Evolutionary conservation across 139 green algal species (phyloP).

Genomic region (Chlamydomonas sp.): DNA sequence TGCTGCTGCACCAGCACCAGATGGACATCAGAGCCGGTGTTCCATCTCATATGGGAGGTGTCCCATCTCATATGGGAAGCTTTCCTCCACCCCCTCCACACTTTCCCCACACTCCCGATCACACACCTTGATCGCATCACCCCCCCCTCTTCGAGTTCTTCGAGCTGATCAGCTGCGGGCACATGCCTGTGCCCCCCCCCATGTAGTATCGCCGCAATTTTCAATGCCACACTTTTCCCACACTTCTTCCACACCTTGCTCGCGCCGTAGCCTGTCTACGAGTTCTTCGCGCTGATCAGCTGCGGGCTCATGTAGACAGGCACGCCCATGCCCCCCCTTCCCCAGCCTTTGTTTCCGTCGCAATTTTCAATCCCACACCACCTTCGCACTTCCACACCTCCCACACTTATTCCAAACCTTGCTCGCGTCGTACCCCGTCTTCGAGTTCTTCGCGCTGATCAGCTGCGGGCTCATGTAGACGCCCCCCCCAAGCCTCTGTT

Average conservation of each 20-base stretch:
- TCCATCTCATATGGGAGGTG: too few species aligned
- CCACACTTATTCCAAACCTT: too few species aligned
- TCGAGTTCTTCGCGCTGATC: conserved; percentile 14
- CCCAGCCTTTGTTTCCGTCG: too few species aligned
- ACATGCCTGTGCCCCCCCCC: conserved; percentile 7
- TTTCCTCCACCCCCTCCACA: too few species aligned
- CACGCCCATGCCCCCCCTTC: too few species aligned
- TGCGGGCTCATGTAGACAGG: conserved; percentile 20
- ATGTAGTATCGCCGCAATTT: conserved; percentile 5
- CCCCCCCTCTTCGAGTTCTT: conserved; percentile 9
- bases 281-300: conserved; percentile 20
- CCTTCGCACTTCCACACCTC: too few species aligned
- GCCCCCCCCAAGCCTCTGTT: neutral
- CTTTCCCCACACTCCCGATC: too few species aligned
- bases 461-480: conserved; percentile 23
- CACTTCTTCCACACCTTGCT: too few species aligned
- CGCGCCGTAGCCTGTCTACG: conserved; percentile 13
- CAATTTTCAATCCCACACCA: too few species aligned
- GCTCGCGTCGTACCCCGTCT: conserved; percentile 12
- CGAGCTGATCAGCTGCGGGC: conserved; percentile 21
- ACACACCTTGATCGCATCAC: conserved; percentile 22
- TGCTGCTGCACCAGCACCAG: too few species aligned
- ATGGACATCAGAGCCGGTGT: too few species aligned
- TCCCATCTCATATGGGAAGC: too few species aligned
- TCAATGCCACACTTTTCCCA: conserved; percentile 2